Conservation (phyloP, 1,139 yeast species). For the Debaryomyces nepalensis region DNA sequence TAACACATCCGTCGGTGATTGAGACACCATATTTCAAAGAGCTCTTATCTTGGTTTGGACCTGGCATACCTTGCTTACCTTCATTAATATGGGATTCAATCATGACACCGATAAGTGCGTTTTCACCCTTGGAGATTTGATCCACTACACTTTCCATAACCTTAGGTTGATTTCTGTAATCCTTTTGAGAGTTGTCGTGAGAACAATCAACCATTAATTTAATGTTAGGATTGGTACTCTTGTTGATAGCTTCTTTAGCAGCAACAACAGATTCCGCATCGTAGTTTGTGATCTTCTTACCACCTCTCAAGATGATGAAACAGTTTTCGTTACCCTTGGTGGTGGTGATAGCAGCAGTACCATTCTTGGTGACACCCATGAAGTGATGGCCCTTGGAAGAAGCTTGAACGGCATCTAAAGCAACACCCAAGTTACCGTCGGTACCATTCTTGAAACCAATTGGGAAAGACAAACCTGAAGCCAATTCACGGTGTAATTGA, state of each 20-base stretch:
- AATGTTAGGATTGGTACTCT: slow-evolving; percentile 48
- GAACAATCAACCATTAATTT: slow-evolving; percentile 93
- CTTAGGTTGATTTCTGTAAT: slow-evolving; percentile 91
- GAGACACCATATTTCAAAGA: slow-evolving; percentile 93
- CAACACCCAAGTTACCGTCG: slow-evolving; percentile 92
- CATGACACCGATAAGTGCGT: slow-evolving; percentile 87
- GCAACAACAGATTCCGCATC: slow-evolving; percentile 77
- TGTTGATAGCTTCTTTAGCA: slow-evolving; percentile 60
- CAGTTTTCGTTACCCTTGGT: slow-evolving; percentile 93
- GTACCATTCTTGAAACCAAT: slow-evolving; percentile 98
- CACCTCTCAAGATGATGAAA: slow-evolving; percentile 93
- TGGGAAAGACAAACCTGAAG: slow-evolving; percentile 96
- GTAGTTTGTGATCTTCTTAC: slow-evolving; percentile 90
- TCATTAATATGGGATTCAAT: slow-evolving; percentile 91
- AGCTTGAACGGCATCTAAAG: slow-evolving; percentile 91
- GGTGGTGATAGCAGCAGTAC: slow-evolving; percentile 93
- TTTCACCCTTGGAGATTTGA: slow-evolving; percentile 83
- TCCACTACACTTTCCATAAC: slow-evolving; percentile 79
- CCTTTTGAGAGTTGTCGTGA: slow-evolving; percentile 94
- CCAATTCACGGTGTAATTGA: slow-evolving; percentile 94
- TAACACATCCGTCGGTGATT: slow-evolving; percentile 95
- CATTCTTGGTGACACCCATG: slow-evolving; percentile 96
- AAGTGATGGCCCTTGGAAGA: slow-evolving; percentile 94
- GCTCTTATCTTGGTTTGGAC: slow-evolving; percentile 58
- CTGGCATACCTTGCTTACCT: slow-evolving; percentile 87